Base-by-base conservation (phyloP, 768 basidiomycete species). In the Clavaria fumosa region DNA sequence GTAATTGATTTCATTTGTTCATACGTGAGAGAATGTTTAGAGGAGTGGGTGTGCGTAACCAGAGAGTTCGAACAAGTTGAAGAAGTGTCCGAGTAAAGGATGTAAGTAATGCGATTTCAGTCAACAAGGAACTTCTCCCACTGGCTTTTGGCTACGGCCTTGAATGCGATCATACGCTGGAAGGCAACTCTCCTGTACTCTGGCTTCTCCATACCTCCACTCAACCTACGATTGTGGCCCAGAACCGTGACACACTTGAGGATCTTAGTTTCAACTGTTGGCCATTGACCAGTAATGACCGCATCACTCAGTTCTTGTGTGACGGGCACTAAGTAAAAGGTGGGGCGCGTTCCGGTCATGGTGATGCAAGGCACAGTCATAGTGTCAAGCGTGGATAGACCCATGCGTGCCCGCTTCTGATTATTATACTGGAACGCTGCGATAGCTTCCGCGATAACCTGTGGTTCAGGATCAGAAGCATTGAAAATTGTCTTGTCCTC, bases 371-470 rank as follows among this genome's bases (percentile, higher is more conserved):
- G 39, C 34, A 43, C 31, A 19, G 21, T 31, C 33, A 35, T 43
- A 22, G 17, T n/a, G 12, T 33, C 39, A 21, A 43, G 39, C 3
- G 19, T 17, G 12, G 38, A 34, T 12, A 40, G 42, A 6, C 33
- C 33, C 17, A n/a, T 22, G 5, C 19, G 18, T 4, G 30, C 33
- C 7, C 44, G 45, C 19, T 31, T 35, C 18, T 31, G 22, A 38
- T 53, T 52, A 46, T 53, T 58, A 24, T 49, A 44, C 35, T 46
- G 41, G 44, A 48, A 57, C n/a, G 56, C 56, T 7, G 57, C 57
- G 30, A 61, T 51, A 4, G 55, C 52, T 19, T 45, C 44, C 7
- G 54, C 60, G 18, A 60, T 49, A 19, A 61, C 44, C 37, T 51
- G 51, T 11, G 57, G 45, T 34, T 57, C 56, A 15, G 53, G 53